phyloP scores from a whole-genome alignment of 768 basidiomycete species.

The Rickenella mellea region DNA sequence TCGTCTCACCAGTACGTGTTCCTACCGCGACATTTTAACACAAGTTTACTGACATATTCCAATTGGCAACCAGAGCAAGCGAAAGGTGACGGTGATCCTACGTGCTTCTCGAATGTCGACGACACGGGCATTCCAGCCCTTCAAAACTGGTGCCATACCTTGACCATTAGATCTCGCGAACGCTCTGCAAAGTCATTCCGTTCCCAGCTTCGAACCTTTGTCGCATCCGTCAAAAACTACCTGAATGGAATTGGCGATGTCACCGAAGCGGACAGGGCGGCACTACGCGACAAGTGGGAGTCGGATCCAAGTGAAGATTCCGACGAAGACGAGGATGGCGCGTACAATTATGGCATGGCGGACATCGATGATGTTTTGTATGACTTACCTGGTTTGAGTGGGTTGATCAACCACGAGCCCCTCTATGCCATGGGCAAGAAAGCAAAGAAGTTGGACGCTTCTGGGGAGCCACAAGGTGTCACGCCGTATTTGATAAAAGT shows the following conservation, averaged over 20 bases:
- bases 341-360: constrained; percentile 12
- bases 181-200: constrained; percentile 33
- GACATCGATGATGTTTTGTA: constrained; percentile 6
- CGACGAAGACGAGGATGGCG: constrained; percentile 15
- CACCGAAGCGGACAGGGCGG: constrained; percentile 38
- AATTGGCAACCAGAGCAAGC: constrained; percentile 36
- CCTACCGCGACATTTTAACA: neutral
- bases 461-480: constrained; percentile 35
- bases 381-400: neutral
- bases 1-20: constrained; percentile 36
- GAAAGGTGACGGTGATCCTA: constrained; percentile 48
- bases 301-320: constrained; percentile 24
- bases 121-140: constrained; percentile 50
- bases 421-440: constrained; percentile 27
- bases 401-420: constrained; percentile 6
- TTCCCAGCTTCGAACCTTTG: constrained; percentile 38
- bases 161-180: constrained; percentile 46
- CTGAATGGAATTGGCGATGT: constrained; percentile 43
- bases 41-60: neutral
- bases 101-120: constrained; percentile 41
- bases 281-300: constrained; percentile 38
- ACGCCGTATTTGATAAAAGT: constrained; percentile 35
- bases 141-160: constrained; percentile 46
- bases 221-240: constrained; percentile 36
- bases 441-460: constrained; percentile 30